These are phyloP conservation scores for Penicillium bovifimosum DNA, from an alignment of 495 filamentous ascomycete genomes.

Conservation along the genomic window DNA sequence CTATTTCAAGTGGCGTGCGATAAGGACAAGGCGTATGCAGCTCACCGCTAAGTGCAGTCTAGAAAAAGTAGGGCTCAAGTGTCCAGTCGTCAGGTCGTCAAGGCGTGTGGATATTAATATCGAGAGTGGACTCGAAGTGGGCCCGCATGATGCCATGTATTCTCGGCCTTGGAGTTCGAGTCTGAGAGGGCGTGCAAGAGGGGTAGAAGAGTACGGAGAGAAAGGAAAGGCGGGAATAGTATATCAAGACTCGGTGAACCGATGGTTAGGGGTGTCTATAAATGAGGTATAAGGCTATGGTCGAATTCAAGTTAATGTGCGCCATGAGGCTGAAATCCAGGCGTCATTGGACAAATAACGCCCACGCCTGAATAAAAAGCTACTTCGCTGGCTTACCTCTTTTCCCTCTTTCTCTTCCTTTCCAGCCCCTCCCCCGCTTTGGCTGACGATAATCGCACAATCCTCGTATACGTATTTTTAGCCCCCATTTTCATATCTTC, in stretches of 20 bases:
- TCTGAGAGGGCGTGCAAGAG: background rate
- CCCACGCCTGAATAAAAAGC: slow-evolving; percentile 6
- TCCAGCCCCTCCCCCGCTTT: slow-evolving; percentile 7
- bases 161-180: background rate
- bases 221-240: background rate
- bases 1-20: background rate
- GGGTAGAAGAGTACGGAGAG: background rate
- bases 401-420: background rate
- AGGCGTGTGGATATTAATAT: background rate
- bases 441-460: background rate
- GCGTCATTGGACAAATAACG: background rate
- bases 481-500: background rate
- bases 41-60: background rate
- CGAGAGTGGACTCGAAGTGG: background rate
- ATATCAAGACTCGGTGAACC: background rate
- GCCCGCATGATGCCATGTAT: background rate
- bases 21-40: background rate
- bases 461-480: background rate
- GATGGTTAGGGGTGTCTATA: background rate
- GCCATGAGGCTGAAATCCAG: slow-evolving; percentile 7
- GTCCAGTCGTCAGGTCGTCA: background rate
- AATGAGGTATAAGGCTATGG: background rate
- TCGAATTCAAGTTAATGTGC: background rate
- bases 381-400: background rate
- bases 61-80: background rate